Conservation (phyloP, 352 stramenopile species). For the Phytopythium oedochilum region DNA sequence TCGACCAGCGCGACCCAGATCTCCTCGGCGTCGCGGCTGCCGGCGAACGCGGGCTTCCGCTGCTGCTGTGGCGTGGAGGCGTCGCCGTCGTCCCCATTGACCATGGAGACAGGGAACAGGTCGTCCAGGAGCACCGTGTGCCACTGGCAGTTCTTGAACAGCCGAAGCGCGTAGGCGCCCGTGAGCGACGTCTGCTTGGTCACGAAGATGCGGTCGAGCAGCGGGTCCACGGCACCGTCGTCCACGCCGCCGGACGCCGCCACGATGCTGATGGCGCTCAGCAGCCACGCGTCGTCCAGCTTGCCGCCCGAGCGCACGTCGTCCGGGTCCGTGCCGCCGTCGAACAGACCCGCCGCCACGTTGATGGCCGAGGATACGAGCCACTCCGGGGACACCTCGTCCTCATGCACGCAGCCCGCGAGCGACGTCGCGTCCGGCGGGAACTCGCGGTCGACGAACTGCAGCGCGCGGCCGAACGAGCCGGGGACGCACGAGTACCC, state of each 20-base stretch:
- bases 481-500: slow-evolving; percentile 74
- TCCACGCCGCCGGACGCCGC: slow-evolving; percentile 85
- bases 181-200: slow-evolving; percentile 89
- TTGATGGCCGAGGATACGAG: slow-evolving; percentile 87
- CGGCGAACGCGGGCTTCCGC: slow-evolving; percentile 72
- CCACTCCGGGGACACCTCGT: slow-evolving; percentile 59
- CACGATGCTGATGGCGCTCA: slow-evolving; percentile 90
- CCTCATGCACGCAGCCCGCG: slow-evolving; percentile 47
- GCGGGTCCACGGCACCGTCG: slow-evolving; percentile 83
- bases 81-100: slow-evolving; percentile 1
- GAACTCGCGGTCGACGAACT: slow-evolving; percentile 91
- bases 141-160: slow-evolving; percentile 92
- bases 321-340: slow-evolving; percentile 90
- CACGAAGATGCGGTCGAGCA: slow-evolving; percentile 89
- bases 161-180: slow-evolving; percentile 87
- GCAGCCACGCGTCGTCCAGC: slow-evolving; percentile 87
- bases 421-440: slow-evolving; percentile 73
- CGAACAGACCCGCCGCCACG: slow-evolving; percentile 84
- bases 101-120: slow-evolving; percentile 78
- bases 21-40: slow-evolving; percentile 87
- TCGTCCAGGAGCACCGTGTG: slow-evolving; percentile 92
- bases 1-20: slow-evolving; percentile 92
- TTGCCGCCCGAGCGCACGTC: slow-evolving; percentile 73
- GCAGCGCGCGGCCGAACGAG: slow-evolving; percentile 68
- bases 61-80: slow-evolving; percentile 9